These are phyloP conservation scores for Candida neerlandica DNA, from an alignment of 1,139 yeast genomes.

Conservation along the genomic window DNA sequence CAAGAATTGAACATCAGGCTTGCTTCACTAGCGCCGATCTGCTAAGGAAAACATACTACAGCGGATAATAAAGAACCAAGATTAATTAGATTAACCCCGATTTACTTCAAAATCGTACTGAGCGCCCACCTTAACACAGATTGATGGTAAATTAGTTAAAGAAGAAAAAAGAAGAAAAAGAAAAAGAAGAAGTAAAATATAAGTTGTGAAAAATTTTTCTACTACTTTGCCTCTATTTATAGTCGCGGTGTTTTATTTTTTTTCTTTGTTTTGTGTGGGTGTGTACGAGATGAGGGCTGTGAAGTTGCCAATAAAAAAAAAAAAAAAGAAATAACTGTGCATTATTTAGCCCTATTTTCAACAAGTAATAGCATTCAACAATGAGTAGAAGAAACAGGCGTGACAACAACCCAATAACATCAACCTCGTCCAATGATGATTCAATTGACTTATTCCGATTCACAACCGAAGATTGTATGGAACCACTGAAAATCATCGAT, in stretches of 20 bases:
- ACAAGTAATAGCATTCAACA: background rate
- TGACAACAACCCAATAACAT: conserved; percentile 11
- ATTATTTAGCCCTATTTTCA: too few relatives aligned
- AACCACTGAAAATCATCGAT: conserved; percentile 45
- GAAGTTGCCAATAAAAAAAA: background rate
- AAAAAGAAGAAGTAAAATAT: conserved; percentile 4
- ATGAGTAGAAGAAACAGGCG: conserved; percentile 4
- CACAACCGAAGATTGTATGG: conserved; percentile 29
- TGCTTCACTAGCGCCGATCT: conserved; percentile 75
- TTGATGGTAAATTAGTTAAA: conserved; percentile 33
- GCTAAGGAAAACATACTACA: conserved; percentile 49
- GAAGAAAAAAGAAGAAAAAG: conserved; percentile 14
- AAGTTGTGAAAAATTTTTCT: conserved; percentile 10
- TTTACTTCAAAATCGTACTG: conserved; percentile 24
- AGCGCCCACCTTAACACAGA: conserved; percentile 55
- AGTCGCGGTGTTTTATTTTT: background rate
- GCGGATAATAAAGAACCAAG: conserved; percentile 31
- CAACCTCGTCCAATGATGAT: conserved; percentile 2
- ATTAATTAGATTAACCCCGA: conserved; percentile 1
- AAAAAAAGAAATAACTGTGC: too few relatives aligned
- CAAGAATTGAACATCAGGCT: conserved; percentile 32
- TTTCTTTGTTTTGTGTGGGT: background rate
- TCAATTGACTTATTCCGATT: conserved; percentile 30
- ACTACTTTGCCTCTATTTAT: conserved; percentile 2
- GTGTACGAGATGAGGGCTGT: conserved; percentile 3